A percentile compares a stretch with the other conserved stretches of the same genome.
phyloP scores from a whole-genome alignment of 2,329 filamentous ascomycete species.

The Stachybotrys echinatus region DNA sequence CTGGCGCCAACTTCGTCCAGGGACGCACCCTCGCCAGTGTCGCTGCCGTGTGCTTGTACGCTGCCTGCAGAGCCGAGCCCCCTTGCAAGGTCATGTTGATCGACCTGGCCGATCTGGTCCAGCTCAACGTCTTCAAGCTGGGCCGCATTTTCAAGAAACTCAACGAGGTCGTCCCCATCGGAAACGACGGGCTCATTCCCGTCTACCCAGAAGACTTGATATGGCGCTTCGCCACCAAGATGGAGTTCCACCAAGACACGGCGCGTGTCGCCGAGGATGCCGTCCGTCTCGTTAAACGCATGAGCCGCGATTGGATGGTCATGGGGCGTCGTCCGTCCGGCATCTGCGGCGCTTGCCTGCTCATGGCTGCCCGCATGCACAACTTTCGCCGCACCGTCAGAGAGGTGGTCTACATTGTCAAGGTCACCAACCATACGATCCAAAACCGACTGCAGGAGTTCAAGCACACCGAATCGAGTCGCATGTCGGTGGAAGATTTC shows the following conservation, averaged over 20 bases:
- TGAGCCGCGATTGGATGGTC: conserved; percentile 97
- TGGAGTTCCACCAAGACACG: conserved; percentile 81
- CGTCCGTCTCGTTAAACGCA: conserved; percentile 79
- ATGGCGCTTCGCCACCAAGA: conserved; percentile 81
- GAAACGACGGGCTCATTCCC: conserved; percentile 59
- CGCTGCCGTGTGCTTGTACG: conserved; percentile 85
- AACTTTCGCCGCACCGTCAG: conserved; percentile 90
- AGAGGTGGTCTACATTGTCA: conserved; percentile 97
- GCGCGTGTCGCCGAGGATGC: conserved; percentile 85
- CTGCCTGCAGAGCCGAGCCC: conserved; percentile 73
- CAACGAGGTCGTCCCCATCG: conserved; percentile 64
- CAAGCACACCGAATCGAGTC: conserved; percentile 76
- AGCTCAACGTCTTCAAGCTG: conserved; percentile 87
- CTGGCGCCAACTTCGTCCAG: conserved; percentile 72
- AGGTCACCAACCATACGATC: conserved; percentile 90
- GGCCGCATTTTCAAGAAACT: conserved; percentile 86
- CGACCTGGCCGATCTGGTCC: conserved; percentile 79
- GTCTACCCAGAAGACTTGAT: conserved; percentile 88
- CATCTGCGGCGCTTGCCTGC: conserved; percentile 87
- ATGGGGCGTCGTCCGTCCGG: conserved; percentile 90
- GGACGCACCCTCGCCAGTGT: conserved; percentile 82
- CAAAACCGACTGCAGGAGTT: conserved; percentile 90
- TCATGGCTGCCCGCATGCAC: conserved; percentile 96
- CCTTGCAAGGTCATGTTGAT: conserved; percentile 89
- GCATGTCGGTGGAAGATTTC: conserved; percentile 84